Base-by-base conservation (phyloP, 169 alveolate genomes). In the Plasmodium berghei region DNA sequence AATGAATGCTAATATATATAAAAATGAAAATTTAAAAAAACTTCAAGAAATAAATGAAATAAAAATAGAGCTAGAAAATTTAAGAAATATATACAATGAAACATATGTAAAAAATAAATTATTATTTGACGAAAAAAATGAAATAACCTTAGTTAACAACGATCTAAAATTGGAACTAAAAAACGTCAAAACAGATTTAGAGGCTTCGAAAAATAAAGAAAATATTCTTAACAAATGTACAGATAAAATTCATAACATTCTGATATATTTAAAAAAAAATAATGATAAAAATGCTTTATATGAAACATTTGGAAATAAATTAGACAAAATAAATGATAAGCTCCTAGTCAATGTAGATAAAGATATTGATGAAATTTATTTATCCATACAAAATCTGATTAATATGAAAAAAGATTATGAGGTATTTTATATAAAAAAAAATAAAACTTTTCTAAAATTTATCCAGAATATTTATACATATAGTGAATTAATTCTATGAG, bases 1-100 rank as follows among this genome's bases (percentile, higher is more conserved):
- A 62, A 69, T 40, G 40, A 42, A 77, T 28, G 18, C 66, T 8
- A 48, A 34, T 45, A 66, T 64, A 28, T 20, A 63, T 63, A 77
- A 77, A 64, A 63, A 52, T 64, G 89, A 77, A 14, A 69, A 58
- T 26, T 12, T 26, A 24, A 77, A 58, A 64, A 52, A 48, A 14
- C 1, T 77, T 24, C 64, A 77, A 8, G 89, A 77, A 49, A 26
- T 77, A 45, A 69, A 77, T 49, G 74, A 77, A 26, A 34, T 77
- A 49, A 77, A 56, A 64, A 5, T 49, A 14, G 59, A 77, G 12
- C 24, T 77, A 70, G 70, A 77, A 48, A 77, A 63, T 56, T 49
- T 9, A 8, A 64, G 24, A 63, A 26, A n/a, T 58, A 56, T n/a
- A 52, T 24, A 58, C 14, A 52, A 46, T 56, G 14, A 64, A 46